Conservation (phyloP, 2,329 filamentous ascomycete genomes). For the Elsinoe necatrix region DNA sequence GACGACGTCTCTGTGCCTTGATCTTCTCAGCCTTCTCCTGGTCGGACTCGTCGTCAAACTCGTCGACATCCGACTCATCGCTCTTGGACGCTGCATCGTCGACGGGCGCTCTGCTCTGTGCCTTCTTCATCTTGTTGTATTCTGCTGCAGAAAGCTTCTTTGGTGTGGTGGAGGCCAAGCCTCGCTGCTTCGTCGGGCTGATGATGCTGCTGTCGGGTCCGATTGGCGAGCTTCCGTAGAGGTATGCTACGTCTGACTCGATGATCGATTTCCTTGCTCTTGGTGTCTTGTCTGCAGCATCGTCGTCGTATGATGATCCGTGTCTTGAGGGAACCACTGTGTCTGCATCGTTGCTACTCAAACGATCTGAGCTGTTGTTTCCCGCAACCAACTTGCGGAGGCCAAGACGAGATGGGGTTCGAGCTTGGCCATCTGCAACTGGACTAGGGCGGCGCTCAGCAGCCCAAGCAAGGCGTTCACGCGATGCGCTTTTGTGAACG, state of each 20-base stretch:
- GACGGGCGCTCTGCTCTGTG: conserved; percentile 20
- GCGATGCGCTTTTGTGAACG: conserved; percentile 4
- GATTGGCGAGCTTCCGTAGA: conserved; percentile 23
- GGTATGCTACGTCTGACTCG: conserved; percentile 14
- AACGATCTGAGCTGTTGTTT: conserved; percentile 1
- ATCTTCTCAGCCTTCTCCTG: conserved; percentile 63
- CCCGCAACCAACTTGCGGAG: background rate
- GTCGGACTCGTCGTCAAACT: conserved; percentile 67
- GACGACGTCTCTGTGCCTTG: conserved; percentile 70
- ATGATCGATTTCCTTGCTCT: conserved; percentile 15
- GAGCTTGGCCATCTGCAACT: background rate
- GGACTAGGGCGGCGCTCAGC: conserved; percentile 8
- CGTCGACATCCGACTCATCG: conserved; percentile 51
- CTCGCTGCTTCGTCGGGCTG: conserved; percentile 19
- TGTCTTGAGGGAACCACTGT: background rate
- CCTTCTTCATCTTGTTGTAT: conserved; percentile 68
- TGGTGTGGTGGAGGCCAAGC: conserved; percentile 14
- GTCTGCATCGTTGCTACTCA: conserved; percentile 5
- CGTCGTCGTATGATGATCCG: conserved; percentile 8
- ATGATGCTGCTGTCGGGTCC: conserved; percentile 28
- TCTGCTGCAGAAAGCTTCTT: conserved; percentile 88
- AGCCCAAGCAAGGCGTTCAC: conserved; percentile 12
- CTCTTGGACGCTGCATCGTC: conserved; percentile 39
- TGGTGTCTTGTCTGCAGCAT: conserved; percentile 14
- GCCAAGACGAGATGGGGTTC: conserved; percentile 2